Evolutionary conservation across 192 early-diverging fungal species (phyloP), one percentile per base, ranked within the genome.

Genomic region (Coemansia sp.): DNA sequence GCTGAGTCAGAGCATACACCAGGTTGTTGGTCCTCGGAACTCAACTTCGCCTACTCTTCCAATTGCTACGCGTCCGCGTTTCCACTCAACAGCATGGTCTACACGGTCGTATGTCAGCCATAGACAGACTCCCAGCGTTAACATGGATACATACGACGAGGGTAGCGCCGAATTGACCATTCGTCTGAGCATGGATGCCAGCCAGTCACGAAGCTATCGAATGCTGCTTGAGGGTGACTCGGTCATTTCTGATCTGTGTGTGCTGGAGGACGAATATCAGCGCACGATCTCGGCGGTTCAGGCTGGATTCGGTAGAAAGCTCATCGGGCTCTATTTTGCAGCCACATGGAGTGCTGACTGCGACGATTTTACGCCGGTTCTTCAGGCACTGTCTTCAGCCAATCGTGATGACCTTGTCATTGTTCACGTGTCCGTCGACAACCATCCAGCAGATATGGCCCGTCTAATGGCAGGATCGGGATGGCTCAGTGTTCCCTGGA

Each of bases 261-360:
- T 69, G 39, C 59, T 76, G 11, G 67, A 76, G 53, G 63, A 76
- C 63, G 73, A 76, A 52, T 43, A 58, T 46, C 73, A 76, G 63
- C 67, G 63, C 46, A 43, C 60, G 5, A 67, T 69, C 6, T 53
- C 61, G 30, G 48, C 61, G 9, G 40, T 61, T 25, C 67, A 62
- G 30, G 66, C 67, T 10, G 59, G 63, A 18, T 58, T 76, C 43
- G 59, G 63, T 23, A 25, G 39, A 15, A 69, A 65, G 53, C 59
- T 76, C 14, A 48, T 76, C 9, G 67, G 43, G 5, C 34, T 76
- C 40, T 76, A 76, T 34, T 76, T 76, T 69, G 73, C 62, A n/a
- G 73, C 73, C 3, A 66, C 73, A 19, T 76, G 73, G 73, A 76
- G 73, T 50, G 67, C 73, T 15, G 73, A 76, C 45, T 76, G 73